phyloP scores from a whole-genome alignment of 1,284 basidiomycete genomes.

The Ustilago curta region DNA sequence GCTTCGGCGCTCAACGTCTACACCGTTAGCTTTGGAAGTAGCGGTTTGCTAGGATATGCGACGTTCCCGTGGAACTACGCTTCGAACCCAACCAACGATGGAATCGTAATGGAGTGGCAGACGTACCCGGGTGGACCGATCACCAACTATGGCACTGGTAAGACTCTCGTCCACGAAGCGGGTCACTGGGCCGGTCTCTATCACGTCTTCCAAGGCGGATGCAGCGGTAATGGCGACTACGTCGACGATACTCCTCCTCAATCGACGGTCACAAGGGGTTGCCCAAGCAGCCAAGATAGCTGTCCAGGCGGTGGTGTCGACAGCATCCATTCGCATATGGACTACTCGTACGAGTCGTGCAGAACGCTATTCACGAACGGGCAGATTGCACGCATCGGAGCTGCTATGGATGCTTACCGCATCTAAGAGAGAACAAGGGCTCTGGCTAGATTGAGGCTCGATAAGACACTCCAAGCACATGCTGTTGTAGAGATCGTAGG shows the following conservation, averaged over 20 bases:
- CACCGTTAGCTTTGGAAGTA: slow-evolving; percentile 69
- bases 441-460: too few relatives aligned
- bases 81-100: slow-evolving; percentile 69
- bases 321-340: slow-evolving; percentile 38
- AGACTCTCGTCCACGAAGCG: slow-evolving; percentile 75
- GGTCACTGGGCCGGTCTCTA: slow-evolving; percentile 72
- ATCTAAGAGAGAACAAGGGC: not conserved
- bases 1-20: slow-evolving; percentile 74
- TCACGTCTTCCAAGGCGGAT: slow-evolving; percentile 76
- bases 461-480: too few relatives aligned
- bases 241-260: slow-evolving; percentile 73
- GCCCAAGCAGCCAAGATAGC: slow-evolving; percentile 40
- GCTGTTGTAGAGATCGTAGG: too few relatives aligned
- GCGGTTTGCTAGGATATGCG: slow-evolving; percentile 70
- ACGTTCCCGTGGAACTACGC: slow-evolving; percentile 71
- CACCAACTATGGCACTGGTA: slow-evolving; percentile 72
- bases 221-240: slow-evolving; percentile 72
- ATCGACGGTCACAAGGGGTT: slow-evolving; percentile 35
- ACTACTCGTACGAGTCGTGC: slow-evolving; percentile 41
- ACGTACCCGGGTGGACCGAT: slow-evolving; percentile 72
- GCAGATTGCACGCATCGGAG: slow-evolving; percentile 31
- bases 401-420: slow-evolving; percentile 38
- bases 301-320: slow-evolving; percentile 48
- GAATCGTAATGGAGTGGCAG: slow-evolving; percentile 30
- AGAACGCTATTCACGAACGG: slow-evolving; percentile 30